A percentile compares a stretch with the other conserved stretches of the same genome.
Conservation (phyloP, 2,329 filamentous ascomycete species). For the Arthrocladium fulminans region DNA sequence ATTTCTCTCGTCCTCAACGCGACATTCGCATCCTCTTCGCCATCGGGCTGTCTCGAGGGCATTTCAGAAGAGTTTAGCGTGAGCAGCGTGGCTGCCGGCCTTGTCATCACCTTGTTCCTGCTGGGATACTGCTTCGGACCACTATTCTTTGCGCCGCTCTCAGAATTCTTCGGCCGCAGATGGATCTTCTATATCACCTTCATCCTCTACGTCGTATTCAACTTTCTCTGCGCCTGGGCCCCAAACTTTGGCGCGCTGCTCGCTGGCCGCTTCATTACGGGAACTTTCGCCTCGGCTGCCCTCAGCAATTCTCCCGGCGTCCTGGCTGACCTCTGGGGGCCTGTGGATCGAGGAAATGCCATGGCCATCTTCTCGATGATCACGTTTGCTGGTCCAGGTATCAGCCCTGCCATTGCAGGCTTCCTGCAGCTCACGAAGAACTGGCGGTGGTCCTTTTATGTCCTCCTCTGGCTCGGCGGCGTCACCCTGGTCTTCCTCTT, state of each 20-base stretch:
- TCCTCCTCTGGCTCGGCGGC: conserved; percentile 33
- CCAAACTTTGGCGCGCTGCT: conserved; percentile 46
- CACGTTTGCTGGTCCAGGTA: conserved; percentile 46
- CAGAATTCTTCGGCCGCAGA: conserved; percentile 55
- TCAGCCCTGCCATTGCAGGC: conserved; percentile 48
- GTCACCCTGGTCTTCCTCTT: conserved; percentile 40
- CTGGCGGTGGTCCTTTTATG: conserved; percentile 40
- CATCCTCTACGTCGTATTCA: conserved; percentile 36
- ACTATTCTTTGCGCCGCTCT: conserved; percentile 56
- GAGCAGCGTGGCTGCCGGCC: conserved; percentile 38
- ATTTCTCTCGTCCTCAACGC: conserved; percentile 44
- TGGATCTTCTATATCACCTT: conserved; percentile 42
- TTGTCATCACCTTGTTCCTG: conserved; percentile 57
- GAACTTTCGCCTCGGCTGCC: conserved; percentile 45
- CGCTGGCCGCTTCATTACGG: conserved; percentile 48
- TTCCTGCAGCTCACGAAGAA: conserved; percentile 47
- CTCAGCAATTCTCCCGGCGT: conserved; percentile 39
- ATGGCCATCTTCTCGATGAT: conserved; percentile 48
- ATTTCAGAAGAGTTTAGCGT: conserved; percentile 41
- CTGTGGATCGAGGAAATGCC: conserved; percentile 44
- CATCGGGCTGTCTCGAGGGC: conserved; percentile 31
- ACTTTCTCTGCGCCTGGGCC: conserved; percentile 48
- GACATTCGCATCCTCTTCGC: conserved; percentile 44
- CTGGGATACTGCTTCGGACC: conserved; percentile 56
- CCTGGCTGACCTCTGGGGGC: conserved; percentile 47